Conservation (phyloP, 1,139 yeast genomes). For the Saccharomycopsis hybrid region DNA sequence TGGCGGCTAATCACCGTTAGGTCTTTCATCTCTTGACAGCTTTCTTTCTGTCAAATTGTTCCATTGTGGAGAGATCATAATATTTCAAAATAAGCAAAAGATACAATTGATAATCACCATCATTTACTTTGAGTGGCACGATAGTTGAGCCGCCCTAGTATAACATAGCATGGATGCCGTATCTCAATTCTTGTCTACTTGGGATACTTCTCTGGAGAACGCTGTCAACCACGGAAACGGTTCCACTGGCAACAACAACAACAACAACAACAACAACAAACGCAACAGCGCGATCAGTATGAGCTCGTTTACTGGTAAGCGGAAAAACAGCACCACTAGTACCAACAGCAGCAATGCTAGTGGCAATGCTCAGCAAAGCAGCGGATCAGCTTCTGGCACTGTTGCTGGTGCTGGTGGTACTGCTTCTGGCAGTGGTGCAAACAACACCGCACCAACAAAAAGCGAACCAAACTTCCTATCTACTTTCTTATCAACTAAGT, state of each 20-base stretch:
- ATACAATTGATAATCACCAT: too few species aligned
- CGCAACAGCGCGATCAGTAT: neutral
- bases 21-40: too few species aligned
- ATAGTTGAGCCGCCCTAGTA: too few species aligned
- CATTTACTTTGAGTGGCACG: too few species aligned
- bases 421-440: neutral
- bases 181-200: constrained; percentile 10
- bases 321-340: constrained; percentile 1
- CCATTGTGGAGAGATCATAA: too few species aligned
- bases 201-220: neutral
- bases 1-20: too few species aligned
- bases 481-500: constrained; percentile 1
- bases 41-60: too few species aligned
- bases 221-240: constrained; percentile 2
- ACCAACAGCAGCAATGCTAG: neutral
- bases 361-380: neutral
- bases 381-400: neutral
- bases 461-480: constrained; percentile 3
- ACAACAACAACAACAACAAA: neutral
- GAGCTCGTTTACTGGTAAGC: too few species aligned
- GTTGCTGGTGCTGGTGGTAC: neutral
- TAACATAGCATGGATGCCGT: constrained; percentile 10
- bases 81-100: too few species aligned
- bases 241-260: neutral
- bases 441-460: neutral